phyloP scores from a whole-genome alignment of 2,329 filamentous ascomycete species.

The Xylaria sp. region DNA sequence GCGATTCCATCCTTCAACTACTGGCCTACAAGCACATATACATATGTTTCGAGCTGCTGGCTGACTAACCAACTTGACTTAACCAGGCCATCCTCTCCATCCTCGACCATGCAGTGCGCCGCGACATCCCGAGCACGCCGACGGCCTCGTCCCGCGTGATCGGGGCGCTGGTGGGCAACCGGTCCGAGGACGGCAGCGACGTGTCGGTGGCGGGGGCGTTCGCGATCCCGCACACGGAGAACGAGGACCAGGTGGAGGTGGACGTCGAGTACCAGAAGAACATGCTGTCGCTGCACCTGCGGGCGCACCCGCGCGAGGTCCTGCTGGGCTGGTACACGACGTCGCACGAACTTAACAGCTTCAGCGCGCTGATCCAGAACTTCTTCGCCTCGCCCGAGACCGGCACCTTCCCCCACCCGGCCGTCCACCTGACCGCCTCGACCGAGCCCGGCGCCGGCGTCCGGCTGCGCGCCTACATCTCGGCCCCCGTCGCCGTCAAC shows the following conservation, averaged over 20 bases:
- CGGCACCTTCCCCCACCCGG: slow-evolving; percentile 96
- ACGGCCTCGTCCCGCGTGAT: slow-evolving; percentile 83
- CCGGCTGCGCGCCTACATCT: slow-evolving; percentile 92
- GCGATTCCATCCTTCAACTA: too few relatives aligned
- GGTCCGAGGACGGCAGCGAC: slow-evolving; percentile 95
- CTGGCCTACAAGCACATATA: slow-evolving; percentile 1
- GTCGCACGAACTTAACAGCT: slow-evolving; percentile 94
- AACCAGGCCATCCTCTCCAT: slow-evolving; percentile 70
- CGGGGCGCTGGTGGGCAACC: slow-evolving; percentile 88
- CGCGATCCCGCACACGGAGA: slow-evolving; percentile 97
- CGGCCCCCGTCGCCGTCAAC: slow-evolving; percentile 90
- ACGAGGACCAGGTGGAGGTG: slow-evolving; percentile 97
- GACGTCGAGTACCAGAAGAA: slow-evolving; percentile 99
- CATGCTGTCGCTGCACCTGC: slow-evolving; percentile 94
- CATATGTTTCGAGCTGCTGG: too few relatives aligned
- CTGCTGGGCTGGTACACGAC: slow-evolving; percentile 99
- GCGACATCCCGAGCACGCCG: slow-evolving; percentile 73
- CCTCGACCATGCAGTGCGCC: slow-evolving; percentile 91
- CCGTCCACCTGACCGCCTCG: slow-evolving; percentile 92
- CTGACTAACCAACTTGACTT: slow-evolving; percentile 2
- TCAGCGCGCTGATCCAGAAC: slow-evolving; percentile 98
- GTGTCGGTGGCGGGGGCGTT: slow-evolving; percentile 96
- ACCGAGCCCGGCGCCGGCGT: slow-evolving; percentile 88
- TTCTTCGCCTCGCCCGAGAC: slow-evolving; percentile 98
- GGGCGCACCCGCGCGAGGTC: slow-evolving; percentile 90